Conservation (phyloP, 176 grass and related monocot species). For the Aegilops umbellulata region DNA sequence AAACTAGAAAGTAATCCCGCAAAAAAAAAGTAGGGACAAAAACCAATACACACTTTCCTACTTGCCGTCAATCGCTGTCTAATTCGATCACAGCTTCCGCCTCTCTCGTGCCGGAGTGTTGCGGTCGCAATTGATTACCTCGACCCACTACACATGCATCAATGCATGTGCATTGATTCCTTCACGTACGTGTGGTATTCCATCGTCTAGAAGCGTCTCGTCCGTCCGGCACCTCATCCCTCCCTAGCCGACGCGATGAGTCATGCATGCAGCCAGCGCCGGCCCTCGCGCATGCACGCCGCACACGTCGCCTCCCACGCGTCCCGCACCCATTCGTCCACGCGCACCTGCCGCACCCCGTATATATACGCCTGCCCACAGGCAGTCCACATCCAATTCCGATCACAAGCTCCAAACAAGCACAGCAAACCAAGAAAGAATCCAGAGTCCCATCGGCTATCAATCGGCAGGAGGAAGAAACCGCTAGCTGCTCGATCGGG, state of each 20-base stretch:
- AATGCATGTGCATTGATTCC: neutral
- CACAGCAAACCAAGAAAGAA: neutral
- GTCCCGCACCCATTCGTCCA: neutral
- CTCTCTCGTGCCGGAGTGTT: too few relatives aligned
- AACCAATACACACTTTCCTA: too few relatives aligned
- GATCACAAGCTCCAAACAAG: neutral
- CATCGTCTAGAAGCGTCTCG: neutral
- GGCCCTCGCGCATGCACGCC: neutral
- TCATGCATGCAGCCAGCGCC: neutral
- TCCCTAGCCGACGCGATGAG: too few relatives aligned
- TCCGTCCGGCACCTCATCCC: neutral
- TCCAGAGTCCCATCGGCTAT: neutral
- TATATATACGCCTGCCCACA: neutral
- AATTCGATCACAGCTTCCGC: too few relatives aligned
- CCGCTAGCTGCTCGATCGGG: neutral
- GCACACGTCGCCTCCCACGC: neutral
- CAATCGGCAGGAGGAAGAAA: too few relatives aligned
- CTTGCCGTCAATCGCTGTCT: too few relatives aligned
- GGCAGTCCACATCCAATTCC: neutral
- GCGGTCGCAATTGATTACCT: neutral
- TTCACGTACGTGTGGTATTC: neutral
- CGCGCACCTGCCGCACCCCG: neutral
- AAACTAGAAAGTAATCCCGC: too few relatives aligned
- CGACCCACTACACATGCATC: neutral
- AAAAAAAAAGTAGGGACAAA: too few relatives aligned